phyloP scores from a whole-genome alignment of 2,329 filamentous ascomycete species.

The Amauroascus verrucosus region DNA sequence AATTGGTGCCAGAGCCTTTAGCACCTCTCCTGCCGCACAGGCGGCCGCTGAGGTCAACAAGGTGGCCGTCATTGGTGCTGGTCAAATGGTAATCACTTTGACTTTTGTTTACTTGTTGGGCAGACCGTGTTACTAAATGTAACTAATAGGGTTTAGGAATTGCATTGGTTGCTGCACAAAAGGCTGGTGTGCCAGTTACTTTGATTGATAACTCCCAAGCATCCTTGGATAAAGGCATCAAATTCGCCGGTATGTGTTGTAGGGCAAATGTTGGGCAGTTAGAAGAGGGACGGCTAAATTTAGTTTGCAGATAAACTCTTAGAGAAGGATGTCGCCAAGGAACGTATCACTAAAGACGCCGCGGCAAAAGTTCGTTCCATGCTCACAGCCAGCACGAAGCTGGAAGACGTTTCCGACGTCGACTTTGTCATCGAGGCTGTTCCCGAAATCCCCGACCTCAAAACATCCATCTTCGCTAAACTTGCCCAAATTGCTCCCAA shows the following conservation, averaged over 20 bases:
- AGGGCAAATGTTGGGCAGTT: not conserved
- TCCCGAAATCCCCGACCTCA: slow-evolving; percentile 79
- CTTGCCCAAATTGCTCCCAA: slow-evolving; percentile 71
- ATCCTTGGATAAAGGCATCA: slow-evolving; percentile 77
- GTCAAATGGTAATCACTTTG: slow-evolving; percentile 69
- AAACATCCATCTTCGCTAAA: slow-evolving; percentile 74
- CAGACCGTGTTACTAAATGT: slow-evolving; percentile 19
- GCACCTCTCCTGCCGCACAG: slow-evolving; percentile 50
- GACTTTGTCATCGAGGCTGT: slow-evolving; percentile 98
- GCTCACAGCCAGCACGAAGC: slow-evolving; percentile 58
- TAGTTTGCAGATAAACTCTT: slow-evolving; percentile 66
- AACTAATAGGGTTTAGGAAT: slow-evolving; percentile 72
- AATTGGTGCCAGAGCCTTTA: slow-evolving; percentile 51
- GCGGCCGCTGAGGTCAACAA: slow-evolving; percentile 67
- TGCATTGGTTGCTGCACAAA: slow-evolving; percentile 82
- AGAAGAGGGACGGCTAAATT: not conserved
- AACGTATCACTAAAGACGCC: slow-evolving; percentile 70
- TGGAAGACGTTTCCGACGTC: slow-evolving; percentile 68
- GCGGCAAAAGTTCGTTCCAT: slow-evolving; percentile 62
- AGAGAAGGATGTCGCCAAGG: slow-evolving; percentile 82
- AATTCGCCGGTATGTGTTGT: slow-evolving; percentile 61
- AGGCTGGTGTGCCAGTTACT: slow-evolving; percentile 70
- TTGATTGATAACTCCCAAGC: slow-evolving; percentile 75
- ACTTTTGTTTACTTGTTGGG: slow-evolving; percentile 10
- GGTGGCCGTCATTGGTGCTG: slow-evolving; percentile 84